Base-by-base conservation (phyloP, 495 filamentous ascomycete species). In the Trichocladium antarcticum region DNA sequence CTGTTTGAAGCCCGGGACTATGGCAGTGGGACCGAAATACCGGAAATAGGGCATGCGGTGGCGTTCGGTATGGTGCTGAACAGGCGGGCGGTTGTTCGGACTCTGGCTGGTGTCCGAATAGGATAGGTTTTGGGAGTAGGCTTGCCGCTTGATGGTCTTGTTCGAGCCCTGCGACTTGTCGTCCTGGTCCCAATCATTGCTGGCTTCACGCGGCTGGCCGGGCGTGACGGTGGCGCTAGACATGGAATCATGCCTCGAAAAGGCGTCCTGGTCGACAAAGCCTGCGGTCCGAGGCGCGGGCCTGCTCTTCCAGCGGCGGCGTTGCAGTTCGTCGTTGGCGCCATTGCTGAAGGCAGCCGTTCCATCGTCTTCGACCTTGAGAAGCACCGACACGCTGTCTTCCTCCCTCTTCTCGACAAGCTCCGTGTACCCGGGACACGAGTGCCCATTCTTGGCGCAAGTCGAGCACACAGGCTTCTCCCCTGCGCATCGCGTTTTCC, bases 1-100 rank as follows among this genome's bases (percentile, higher is more conserved):
- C 59, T 89, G 84, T 63, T 90, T 93, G 65, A 87, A 90, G n/a
- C 87, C 87, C 2, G 86, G 86, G 31, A 89, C 84, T 56, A 93
- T 93, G 49, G 87, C 87, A 2, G 87, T 93, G 1, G 85, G 85
- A 0, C 87, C 87, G 60, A 90, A 89, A 59, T 89, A 93, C 37
- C 87, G 71, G 61, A 90, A 93, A 61, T 88, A 93, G 2, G 87
- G 86, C 47, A 90, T 83, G 45, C 85, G 83, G 53, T 71, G 69
- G 39, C 68, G 83, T 69, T 69, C 81, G 63, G 44, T 66, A 38
- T 68, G 68, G 16, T 63, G 64, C 43, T 65, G 60, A n/a, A 68
- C 51, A 16, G 70, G 68, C 16, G 68, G 73, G 21, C 64, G 66
- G 42, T 58, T 62, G 36, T 59, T 62, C 16, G 68, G 61, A 49